phyloP scores from a whole-genome alignment of 1,284 basidiomycete species.

The Ceratobasidium sp. region DNA sequence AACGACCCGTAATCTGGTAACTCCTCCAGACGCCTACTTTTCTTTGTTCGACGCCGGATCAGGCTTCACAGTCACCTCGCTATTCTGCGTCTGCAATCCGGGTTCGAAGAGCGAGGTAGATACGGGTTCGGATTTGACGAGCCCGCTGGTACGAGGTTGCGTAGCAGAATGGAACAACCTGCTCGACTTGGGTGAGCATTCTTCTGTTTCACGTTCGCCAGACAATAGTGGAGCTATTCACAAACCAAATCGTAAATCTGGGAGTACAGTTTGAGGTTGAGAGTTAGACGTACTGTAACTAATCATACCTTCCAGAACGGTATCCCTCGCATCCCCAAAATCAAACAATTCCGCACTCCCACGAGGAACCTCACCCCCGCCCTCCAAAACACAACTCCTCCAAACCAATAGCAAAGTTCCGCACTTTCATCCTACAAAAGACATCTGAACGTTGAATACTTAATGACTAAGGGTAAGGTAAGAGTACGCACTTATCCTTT shows the following conservation, averaged over 20 bases:
- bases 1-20: no score
- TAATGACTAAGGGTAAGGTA: no score
- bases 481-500: no score
- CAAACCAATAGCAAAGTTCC: constrained; percentile 88
- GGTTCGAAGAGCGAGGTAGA: no score
- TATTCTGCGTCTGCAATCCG: constrained; percentile 5
- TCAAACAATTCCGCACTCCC: constrained; percentile 75
- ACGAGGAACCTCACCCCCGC: constrained; percentile 86
- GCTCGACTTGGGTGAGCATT: constrained; percentile 30
- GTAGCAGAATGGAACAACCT: constrained; percentile 6
- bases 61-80: constrained; percentile 17
- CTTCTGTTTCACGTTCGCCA: constrained; percentile 61
- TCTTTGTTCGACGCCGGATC: constrained; percentile 10
- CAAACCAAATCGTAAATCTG: neutral
- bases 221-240: constrained; percentile 63
- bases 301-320: constrained; percentile 90
- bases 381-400: constrained; percentile 88
- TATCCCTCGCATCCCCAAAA: constrained; percentile 82
- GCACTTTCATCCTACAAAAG: no score
- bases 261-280: neutral
- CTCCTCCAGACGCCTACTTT: no score
- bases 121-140: no score
- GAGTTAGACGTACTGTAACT: constrained; percentile 62
- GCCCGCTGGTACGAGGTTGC: neutral
- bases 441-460: no score